Conservation (phyloP, 2,329 filamentous ascomycete species). For the Penicillium sp. region DNA sequence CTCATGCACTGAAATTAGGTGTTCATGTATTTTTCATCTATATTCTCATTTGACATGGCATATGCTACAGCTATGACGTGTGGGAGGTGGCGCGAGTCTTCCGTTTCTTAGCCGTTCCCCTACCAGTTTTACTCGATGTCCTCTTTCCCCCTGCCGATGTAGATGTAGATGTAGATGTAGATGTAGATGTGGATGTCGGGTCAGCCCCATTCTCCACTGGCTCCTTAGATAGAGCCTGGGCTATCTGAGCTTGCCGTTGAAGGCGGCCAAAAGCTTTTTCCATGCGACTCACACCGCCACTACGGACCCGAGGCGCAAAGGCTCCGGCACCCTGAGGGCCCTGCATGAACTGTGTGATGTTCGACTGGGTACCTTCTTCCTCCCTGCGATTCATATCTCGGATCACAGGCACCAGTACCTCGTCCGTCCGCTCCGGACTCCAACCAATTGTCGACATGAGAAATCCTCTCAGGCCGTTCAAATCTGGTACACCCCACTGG, state of each 20-base stretch:
- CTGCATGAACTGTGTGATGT: constrained; percentile 90
- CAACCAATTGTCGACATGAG: constrained; percentile 92
- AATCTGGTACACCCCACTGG: constrained; percentile 93
- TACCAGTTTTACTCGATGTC: constrained; percentile 8
- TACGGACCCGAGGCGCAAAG: constrained; percentile 68
- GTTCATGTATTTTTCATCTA: background rate
- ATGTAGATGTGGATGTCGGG: background rate
- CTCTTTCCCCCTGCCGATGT: constrained; percentile 9
- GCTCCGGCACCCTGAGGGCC: constrained; percentile 60
- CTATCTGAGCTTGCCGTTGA: constrained; percentile 52
- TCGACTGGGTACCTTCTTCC: constrained; percentile 87
- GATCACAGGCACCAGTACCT: constrained; percentile 93
- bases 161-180: background rate
- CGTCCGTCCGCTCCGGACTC: constrained; percentile 87
- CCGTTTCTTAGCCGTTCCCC: constrained; percentile 24
- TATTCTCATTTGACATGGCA: background rate
- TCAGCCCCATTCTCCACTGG: background rate
- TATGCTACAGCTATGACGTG: background rate
- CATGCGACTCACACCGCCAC: constrained; percentile 68
- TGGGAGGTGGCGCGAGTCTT: constrained; percentile 17
- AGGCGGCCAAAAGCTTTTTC: constrained; percentile 70
- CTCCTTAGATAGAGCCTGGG: background rate
- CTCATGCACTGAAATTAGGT: background rate
- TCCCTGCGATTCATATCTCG: constrained; percentile 89
- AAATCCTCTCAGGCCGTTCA: constrained; percentile 79